Conservation (phyloP, 352 stramenopile species). For the Globisporangium paroecandrum region DNA sequence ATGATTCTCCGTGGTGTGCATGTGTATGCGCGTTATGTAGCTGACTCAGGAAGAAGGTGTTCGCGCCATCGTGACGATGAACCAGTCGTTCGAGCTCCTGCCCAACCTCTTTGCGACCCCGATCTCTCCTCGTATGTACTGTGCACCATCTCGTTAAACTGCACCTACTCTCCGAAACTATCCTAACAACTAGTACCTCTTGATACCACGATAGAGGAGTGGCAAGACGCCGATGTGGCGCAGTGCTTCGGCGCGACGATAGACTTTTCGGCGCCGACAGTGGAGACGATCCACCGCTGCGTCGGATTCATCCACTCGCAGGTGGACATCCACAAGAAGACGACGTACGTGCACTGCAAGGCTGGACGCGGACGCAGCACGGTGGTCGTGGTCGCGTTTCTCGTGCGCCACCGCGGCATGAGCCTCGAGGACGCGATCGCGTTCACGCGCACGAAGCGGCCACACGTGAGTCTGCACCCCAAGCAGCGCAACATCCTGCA, state of each 20-base stretch:
- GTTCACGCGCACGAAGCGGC: slow-evolving; percentile 49
- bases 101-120: slow-evolving; percentile 61
- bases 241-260: slow-evolving; percentile 64
- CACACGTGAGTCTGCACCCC: slow-evolving; percentile 61
- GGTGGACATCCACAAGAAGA: slow-evolving; percentile 41
- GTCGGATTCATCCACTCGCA: slow-evolving; percentile 64
- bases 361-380: slow-evolving; percentile 71
- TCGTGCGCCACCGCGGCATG: slow-evolving; percentile 59
- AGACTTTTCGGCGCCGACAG: slow-evolving; percentile 64
- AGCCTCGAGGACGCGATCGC: slow-evolving; percentile 50
- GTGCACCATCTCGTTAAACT: not conserved
- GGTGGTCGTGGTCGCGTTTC: slow-evolving; percentile 67
- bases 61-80: slow-evolving; percentile 75
- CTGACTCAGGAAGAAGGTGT: slow-evolving; percentile 59
- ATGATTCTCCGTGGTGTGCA: not conserved
- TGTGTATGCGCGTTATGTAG: slow-evolving; percentile 12
- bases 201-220: slow-evolving; percentile 37
- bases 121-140: slow-evolving; percentile 43
- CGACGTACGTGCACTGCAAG: slow-evolving; percentile 83
- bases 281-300: slow-evolving; percentile 64
- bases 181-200: not conserved
- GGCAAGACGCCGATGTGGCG: slow-evolving; percentile 35
- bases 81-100: slow-evolving; percentile 60
- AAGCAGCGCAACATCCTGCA: slow-evolving; percentile 53
- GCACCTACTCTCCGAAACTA: no score